Percentiles rank a stretch among this genome's conserved stretches.
Evolutionary conservation across 805 yeast species (phyloP).

Genomic region (Metschnikowia lachancei): DNA sequence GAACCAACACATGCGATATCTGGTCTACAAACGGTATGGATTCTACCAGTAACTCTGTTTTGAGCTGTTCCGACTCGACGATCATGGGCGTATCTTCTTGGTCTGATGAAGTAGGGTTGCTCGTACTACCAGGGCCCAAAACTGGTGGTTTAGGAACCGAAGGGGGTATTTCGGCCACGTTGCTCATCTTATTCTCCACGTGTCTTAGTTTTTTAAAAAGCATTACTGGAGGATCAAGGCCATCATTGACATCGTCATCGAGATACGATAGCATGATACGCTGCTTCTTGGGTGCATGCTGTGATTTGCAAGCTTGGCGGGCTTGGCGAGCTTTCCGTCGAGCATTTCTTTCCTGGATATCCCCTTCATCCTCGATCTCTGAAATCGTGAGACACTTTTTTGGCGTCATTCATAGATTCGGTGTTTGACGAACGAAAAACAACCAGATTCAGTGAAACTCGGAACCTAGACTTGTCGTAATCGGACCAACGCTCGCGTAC

Average conservation of each 20-base stretch:
- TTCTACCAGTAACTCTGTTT: constrained; percentile 3
- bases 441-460: too few species aligned
- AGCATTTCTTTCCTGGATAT: constrained; percentile 1
- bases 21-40: constrained; percentile 3
- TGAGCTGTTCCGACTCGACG: constrained; percentile 11
- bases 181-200: constrained; percentile 1
- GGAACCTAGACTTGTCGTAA: too few species aligned
- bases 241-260: constrained; percentile 9
- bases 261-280: constrained; percentile 6
- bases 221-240: constrained; percentile 6
- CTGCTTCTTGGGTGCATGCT: background rate
- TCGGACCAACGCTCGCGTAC: too few species aligned
- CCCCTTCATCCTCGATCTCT: constrained; percentile 17
- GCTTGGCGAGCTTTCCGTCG: too few species aligned
- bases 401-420: constrained; percentile 6
- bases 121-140: too few species aligned
- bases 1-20: constrained; percentile 3
- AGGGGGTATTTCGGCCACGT: background rate
- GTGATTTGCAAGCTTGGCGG: too few species aligned
- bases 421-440: too few species aligned
- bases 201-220: constrained; percentile 4
- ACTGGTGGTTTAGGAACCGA: too few species aligned
- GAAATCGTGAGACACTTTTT: constrained; percentile 5
- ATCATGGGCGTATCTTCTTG: constrained; percentile 12
- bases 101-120: too few species aligned